Evolutionary conservation across 75 land plant genomes (phyloP).

Genomic region (Cunninghamia lanceolata): DNA sequence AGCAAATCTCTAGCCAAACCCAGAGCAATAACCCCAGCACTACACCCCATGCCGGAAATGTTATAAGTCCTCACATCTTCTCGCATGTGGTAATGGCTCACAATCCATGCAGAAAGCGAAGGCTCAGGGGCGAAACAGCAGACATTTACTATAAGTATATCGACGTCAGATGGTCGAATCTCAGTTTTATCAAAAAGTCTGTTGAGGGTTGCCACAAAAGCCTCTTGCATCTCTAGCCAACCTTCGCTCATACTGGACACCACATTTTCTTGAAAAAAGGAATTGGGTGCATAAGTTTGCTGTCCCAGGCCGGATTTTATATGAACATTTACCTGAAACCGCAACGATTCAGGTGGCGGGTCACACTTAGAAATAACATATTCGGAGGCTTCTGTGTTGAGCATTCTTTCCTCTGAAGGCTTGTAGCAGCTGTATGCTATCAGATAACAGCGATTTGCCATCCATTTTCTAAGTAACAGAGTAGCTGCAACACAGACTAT

Average conservation of each 20-base stretch:
- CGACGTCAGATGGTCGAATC: slow-evolving; percentile 40
- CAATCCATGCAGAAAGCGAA: slow-evolving; percentile 46
- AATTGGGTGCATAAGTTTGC: slow-evolving; percentile 45
- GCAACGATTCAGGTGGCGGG: slow-evolving; percentile 7
- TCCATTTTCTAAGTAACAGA: neutral
- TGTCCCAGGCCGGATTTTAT: slow-evolving; percentile 49
- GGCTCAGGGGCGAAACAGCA: slow-evolving; percentile 44
- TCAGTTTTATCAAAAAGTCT: slow-evolving; percentile 29
- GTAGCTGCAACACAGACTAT: neutral
- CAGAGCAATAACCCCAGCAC: slow-evolving; percentile 51
- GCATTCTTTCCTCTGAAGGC: slow-evolving; percentile 41
- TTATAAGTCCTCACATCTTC: slow-evolving; percentile 52
- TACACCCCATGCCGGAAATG: slow-evolving; percentile 72
- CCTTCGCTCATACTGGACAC: slow-evolving; percentile 11
- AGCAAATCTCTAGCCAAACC: slow-evolving; percentile 43
- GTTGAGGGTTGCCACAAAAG: slow-evolving; percentile 31
- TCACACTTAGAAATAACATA: slow-evolving; percentile 12
- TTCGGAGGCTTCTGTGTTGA: slow-evolving; percentile 20
- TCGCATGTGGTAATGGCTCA: slow-evolving; percentile 49
- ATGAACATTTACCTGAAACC: slow-evolving; percentile 36
- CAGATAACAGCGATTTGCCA: slow-evolving; percentile 24
- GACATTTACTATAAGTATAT: slow-evolving; percentile 56
- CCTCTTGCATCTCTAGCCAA: slow-evolving; percentile 54
- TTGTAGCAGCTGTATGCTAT: slow-evolving; percentile 52
- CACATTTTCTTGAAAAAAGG: slow-evolving; percentile 14